A percentile compares a stretch with the other conserved stretches of the same genome.
These are phyloP conservation scores for Monarda citriodora DNA, from an alignment of 305 asterid species.

Conservation along the genomic window DNA sequence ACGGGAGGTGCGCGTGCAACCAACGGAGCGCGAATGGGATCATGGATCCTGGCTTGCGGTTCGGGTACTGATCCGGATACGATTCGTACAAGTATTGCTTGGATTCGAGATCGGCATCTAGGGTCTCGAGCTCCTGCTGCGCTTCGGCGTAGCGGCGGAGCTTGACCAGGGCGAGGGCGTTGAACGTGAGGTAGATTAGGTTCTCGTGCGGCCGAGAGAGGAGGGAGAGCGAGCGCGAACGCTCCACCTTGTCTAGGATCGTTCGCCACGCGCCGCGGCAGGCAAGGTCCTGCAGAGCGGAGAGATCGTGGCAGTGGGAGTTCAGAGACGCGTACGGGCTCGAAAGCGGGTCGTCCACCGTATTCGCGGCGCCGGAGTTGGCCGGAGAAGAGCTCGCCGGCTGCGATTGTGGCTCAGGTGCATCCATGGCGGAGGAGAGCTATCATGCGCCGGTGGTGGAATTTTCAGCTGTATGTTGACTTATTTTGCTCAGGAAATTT, in stretches of 20 bases:
- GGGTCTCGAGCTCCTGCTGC: conserved; percentile 65
- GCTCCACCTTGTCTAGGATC: conserved; percentile 82
- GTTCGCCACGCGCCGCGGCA: conserved; percentile 97
- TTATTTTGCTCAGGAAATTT: neutral
- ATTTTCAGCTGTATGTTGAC: neutral
- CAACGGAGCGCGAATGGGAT: conserved; percentile 93
- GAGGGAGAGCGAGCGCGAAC: conserved; percentile 86
- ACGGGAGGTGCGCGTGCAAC: conserved; percentile 88
- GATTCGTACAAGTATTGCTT: conserved; percentile 53
- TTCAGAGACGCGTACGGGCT: conserved; percentile 67
- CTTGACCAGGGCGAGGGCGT: conserved; percentile 79
- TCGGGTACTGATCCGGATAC: conserved; percentile 76
- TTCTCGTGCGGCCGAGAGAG: conserved; percentile 90
- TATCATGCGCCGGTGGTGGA: conserved; percentile 14
- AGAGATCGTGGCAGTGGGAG: conserved; percentile 81
- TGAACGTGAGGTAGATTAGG: conserved; percentile 84
- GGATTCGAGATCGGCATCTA: conserved; percentile 58
- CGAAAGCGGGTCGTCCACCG: conserved; percentile 55
- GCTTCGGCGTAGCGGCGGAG: conserved; percentile 93
- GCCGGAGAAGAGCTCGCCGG: conserved; percentile 21
- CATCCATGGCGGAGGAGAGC: conserved; percentile 36
- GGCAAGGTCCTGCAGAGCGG: conserved; percentile 84
- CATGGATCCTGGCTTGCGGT: conserved; percentile 71
- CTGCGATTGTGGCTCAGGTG: conserved; percentile 29
- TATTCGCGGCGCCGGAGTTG: conserved; percentile 10